These are phyloP conservation scores for Aspergillus sclerotioniger DNA, from an alignment of 495 filamentous ascomycete genomes.

Conservation along the genomic window DNA sequence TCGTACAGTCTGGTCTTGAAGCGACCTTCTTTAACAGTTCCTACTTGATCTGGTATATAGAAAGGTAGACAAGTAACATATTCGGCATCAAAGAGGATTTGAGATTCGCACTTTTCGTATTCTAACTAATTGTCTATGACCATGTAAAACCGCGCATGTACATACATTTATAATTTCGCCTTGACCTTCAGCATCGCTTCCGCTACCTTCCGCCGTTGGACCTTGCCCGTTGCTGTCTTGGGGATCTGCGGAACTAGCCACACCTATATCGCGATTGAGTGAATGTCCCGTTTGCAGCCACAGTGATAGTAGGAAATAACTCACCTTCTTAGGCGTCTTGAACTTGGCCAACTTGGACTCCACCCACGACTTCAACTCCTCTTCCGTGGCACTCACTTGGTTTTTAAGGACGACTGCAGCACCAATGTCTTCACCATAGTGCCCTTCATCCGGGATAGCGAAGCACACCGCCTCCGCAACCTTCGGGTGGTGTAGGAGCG, in stretches of 20 bases:
- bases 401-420: constrained; percentile 73
- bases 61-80: neutral
- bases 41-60: neutral
- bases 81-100: neutral
- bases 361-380: constrained; percentile 66
- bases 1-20: neutral
- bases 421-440: constrained; percentile 78
- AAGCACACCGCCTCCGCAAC: constrained; percentile 79
- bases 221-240: constrained; percentile 88
- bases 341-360: constrained; percentile 69
- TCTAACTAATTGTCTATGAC: neutral
- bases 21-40: neutral
- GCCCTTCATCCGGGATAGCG: constrained; percentile 52
- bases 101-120: neutral
- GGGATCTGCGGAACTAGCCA: constrained; percentile 80
- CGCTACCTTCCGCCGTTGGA: constrained; percentile 76
- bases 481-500: constrained; percentile 62
- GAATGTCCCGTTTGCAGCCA: neutral
- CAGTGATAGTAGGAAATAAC: constrained; percentile 15
- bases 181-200: constrained; percentile 67
- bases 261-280: constrained; percentile 42
- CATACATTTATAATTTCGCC: constrained; percentile 33
- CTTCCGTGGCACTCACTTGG: constrained; percentile 47
- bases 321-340: constrained; percentile 81
- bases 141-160: neutral